phyloP scores from a whole-genome alignment of 2,329 filamentous ascomycete species.

The Gnomoniopsis smithogilvyi region DNA sequence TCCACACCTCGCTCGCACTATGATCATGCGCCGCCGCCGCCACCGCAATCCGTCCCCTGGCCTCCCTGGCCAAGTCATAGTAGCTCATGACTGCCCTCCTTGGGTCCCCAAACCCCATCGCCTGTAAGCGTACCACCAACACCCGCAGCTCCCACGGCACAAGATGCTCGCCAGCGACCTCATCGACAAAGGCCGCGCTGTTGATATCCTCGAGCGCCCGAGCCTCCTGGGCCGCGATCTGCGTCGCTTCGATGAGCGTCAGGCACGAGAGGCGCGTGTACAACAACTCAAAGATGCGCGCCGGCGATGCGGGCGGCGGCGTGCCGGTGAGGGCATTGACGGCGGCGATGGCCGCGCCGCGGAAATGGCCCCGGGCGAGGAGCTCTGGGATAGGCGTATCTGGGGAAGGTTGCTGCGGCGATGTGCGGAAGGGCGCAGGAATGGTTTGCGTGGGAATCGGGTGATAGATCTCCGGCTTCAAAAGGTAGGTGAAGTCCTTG shows the following conservation, averaged over 20 bases:
- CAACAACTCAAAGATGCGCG: slow-evolving; percentile 70
- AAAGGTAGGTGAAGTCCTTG: slow-evolving; percentile 77
- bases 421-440: slow-evolving; percentile 65
- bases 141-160: slow-evolving; percentile 87
- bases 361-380: slow-evolving; percentile 71
- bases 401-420: slow-evolving; percentile 59
- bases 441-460: slow-evolving; percentile 64
- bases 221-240: slow-evolving; percentile 66
- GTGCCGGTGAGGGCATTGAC: slow-evolving; percentile 56
- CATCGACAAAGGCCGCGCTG: slow-evolving; percentile 54
- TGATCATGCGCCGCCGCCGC: slow-evolving; percentile 43
- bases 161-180: slow-evolving; percentile 56
- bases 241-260: slow-evolving; percentile 69
- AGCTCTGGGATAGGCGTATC: slow-evolving; percentile 66
- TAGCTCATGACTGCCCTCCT: slow-evolving; percentile 84
- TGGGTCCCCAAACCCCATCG: slow-evolving; percentile 80
- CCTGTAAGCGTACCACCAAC: slow-evolving; percentile 78
- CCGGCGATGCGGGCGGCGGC: slow-evolving; percentile 44
- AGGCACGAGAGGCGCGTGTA: slow-evolving; percentile 81
- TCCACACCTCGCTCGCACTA: slow-evolving; percentile 65
- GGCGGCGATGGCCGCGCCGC: slow-evolving; percentile 69
- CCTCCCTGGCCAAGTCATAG: slow-evolving; percentile 82
- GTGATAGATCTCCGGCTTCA: slow-evolving; percentile 80
- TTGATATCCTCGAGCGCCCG: slow-evolving; percentile 62
- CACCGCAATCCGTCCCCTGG: slow-evolving; percentile 56